phyloP scores from a whole-genome alignment of 2,329 filamentous ascomycete species.

The Malbranchea cinnamomea region DNA sequence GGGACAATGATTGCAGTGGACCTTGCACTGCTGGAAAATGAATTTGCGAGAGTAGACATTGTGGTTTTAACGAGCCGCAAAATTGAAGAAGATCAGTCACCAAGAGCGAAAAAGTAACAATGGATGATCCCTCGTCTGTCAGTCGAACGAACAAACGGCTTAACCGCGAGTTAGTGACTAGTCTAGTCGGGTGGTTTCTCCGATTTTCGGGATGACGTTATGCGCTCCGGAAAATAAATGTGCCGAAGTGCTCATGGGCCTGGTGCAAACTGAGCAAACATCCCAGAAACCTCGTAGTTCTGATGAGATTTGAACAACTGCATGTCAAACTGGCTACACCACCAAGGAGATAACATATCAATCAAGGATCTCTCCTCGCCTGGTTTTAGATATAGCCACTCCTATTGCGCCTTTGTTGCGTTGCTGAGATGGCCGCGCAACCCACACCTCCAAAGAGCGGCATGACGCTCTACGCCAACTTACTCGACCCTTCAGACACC shows the following conservation, averaged over 20 bases:
- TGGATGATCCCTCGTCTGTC: not conserved
- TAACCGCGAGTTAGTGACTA: no score
- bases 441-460: constrained; percentile 16
- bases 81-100: not conserved
- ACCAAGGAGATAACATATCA: no score
- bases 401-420: not conserved
- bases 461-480: constrained; percentile 70
- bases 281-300: no score
- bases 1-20: constrained; percentile 60
- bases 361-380: no score
- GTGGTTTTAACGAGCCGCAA: constrained; percentile 7
- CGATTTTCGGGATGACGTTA: not conserved
- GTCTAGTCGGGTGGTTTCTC: no score
- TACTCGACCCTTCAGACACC: constrained; percentile 44
- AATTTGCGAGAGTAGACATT: constrained; percentile 44
- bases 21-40: constrained; percentile 37
- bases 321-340: no score
- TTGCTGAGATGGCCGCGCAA: constrained; percentile 14
- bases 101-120: no score
- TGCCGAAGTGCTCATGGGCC: no score
- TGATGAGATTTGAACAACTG: no score
- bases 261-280: constrained; percentile 11
- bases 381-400: no score
- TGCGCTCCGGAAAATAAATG: no score
- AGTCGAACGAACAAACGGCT: not conserved